Evolutionary conservation across 1,284 basidiomycete species (phyloP), one percentile per base, ranked within the genome.

Genomic region (Rhodotorula glutinis): DNA sequence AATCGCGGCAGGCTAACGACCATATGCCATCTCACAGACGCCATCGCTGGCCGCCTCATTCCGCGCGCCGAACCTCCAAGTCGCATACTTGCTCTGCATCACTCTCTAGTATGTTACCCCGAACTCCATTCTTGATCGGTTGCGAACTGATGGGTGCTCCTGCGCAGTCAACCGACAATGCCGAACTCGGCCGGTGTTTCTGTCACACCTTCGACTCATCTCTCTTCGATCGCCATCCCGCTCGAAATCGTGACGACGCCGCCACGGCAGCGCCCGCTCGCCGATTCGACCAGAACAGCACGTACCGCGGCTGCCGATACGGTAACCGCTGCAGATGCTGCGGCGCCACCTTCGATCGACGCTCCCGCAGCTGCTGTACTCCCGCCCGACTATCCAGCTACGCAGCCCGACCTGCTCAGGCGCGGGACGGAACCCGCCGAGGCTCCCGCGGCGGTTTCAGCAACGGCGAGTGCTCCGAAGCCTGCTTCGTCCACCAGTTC

Each of bases 21-120:
- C 10, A 33, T 16, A 13, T 30, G 14, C 5, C 38, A 9, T n/a
- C 9, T 16, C 9, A 14, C 52, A 70, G 66, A 61, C 56, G 3
- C 53, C 57, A 10, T 25, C 59, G 2, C 51, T 71, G 25, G 62
- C 64, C 14, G 56, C 67, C 1, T 57, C 53, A 16, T 73, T 73
- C 62, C 29, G 57, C 8, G 67, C 66, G 4, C 69, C 69, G 11
- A 73, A 73, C 41, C 51, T 73, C 10, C 49, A 60, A 25, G 66
- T 73, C 14, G 53, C 58, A 3, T 71, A 63, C 46, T 30, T 65
- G 25, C 56, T 73, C 27, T 52, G 27, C 29, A 49, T 73, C 27
- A 53, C 60, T 16, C 51, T 73, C 44, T 57, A 58, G 71, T 73
- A 8, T 27, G 58, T 52, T 7, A 3, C 25, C 49, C 16, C n/a